A percentile compares a stretch with the other conserved stretches of the same genome.
Conservation (phyloP, 2,329 filamentous ascomycete species). For the Monilinia aucupariae region DNA sequence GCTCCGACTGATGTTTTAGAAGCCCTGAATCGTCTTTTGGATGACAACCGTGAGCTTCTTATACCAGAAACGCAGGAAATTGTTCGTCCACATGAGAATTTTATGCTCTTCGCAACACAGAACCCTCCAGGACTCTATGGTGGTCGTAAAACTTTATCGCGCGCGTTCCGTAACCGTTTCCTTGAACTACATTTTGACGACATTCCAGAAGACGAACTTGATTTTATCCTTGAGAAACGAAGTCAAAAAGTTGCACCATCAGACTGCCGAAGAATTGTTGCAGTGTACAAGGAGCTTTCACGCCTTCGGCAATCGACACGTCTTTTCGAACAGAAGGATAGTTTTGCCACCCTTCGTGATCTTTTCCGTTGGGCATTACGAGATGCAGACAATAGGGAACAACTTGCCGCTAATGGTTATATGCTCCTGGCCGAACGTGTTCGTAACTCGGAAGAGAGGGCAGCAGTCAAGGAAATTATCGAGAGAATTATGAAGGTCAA, state of each 20-base stretch:
- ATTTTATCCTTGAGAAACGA: slow-evolving; percentile 82
- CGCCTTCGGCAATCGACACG: slow-evolving; percentile 82
- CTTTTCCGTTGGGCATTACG: slow-evolving; percentile 92
- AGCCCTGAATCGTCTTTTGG: slow-evolving; percentile 87
- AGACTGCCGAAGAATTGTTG: slow-evolving; percentile 85
- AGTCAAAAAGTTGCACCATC: slow-evolving; percentile 83
- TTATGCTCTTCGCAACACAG: slow-evolving; percentile 97
- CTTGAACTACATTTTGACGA: slow-evolving; percentile 97
- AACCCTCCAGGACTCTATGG: slow-evolving; percentile 95
- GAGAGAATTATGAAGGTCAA: slow-evolving; percentile 84
- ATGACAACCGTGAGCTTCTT: slow-evolving; percentile 92
- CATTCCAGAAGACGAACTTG: slow-evolving; percentile 89
- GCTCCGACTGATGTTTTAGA: slow-evolving; percentile 96
- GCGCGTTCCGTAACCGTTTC: slow-evolving; percentile 95
- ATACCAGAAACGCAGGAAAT: slow-evolving; percentile 96
- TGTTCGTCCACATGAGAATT: slow-evolving; percentile 85
- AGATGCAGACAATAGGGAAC: slow-evolving; percentile 75
- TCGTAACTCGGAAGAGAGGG: slow-evolving; percentile 79
- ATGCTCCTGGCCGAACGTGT: slow-evolving; percentile 96
- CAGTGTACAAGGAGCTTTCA: slow-evolving; percentile 89
- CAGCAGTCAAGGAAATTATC: slow-evolving; percentile 79
- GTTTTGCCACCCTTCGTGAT: slow-evolving; percentile 93
- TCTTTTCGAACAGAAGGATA: slow-evolving; percentile 93
- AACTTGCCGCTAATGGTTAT: slow-evolving; percentile 87
- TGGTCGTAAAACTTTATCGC: slow-evolving; percentile 84